Conservation (phyloP, 768 basidiomycete species). For the Imleria badia region DNA sequence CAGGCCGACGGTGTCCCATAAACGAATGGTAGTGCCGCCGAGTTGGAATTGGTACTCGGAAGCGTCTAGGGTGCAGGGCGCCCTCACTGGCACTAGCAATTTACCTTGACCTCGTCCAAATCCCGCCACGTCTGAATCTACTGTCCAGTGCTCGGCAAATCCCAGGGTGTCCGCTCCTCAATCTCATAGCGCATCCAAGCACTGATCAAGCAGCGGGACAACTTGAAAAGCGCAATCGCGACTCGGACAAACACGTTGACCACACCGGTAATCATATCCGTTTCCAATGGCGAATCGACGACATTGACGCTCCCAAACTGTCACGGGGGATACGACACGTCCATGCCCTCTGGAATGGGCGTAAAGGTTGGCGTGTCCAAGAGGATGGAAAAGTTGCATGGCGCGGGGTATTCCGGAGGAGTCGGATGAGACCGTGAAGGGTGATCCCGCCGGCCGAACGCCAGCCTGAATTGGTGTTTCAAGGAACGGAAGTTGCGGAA, state of each 20-base stretch:
- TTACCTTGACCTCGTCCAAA: too few relatives aligned
- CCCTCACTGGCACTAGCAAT: conserved; percentile 19
- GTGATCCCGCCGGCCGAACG: background rate
- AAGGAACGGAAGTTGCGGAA: background rate
- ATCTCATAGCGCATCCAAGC: too few relatives aligned
- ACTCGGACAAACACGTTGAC: conserved; percentile 6
- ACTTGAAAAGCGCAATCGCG: too few relatives aligned
- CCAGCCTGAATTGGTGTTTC: background rate
- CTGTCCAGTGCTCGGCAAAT: too few relatives aligned
- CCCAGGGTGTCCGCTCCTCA: too few relatives aligned
- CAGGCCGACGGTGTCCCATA: conserved; percentile 37
- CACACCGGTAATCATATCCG: background rate
- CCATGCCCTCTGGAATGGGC: background rate
- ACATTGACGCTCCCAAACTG: background rate
- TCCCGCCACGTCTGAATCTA: too few relatives aligned
- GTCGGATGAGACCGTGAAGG: background rate
- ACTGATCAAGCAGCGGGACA: too few relatives aligned
- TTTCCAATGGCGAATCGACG: background rate
- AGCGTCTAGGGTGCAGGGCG: conserved; percentile 35
- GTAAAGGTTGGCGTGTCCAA: conserved; percentile 1
- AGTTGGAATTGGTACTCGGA: conserved; percentile 29
- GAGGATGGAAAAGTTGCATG: background rate
- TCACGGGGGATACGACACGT: background rate
- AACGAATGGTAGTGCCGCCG: conserved; percentile 18
- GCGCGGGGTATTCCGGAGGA: background rate